phyloP scores from a whole-genome alignment of 495 filamentous ascomycete genomes.

The Amphirosellinia nigrospora region DNA sequence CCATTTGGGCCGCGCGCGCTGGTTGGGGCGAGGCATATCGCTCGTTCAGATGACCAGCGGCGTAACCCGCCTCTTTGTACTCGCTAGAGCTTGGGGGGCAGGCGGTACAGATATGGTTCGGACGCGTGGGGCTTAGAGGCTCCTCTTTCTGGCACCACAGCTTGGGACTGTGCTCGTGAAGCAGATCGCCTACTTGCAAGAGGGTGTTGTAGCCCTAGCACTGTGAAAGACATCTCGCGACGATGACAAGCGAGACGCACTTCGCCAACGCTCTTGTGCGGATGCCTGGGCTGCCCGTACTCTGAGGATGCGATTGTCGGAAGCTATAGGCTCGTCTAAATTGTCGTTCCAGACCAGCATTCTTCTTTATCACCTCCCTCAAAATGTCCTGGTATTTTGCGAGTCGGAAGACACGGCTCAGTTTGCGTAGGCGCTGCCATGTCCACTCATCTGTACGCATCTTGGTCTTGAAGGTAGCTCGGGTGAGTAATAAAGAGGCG shows the following conservation, averaged over 20 bases:
- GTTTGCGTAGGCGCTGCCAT: conserved; percentile 64
- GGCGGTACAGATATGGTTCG: conserved; percentile 59
- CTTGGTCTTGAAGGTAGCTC: conserved; percentile 66
- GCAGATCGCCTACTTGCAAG: conserved; percentile 40
- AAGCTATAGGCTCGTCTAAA: conserved; percentile 55
- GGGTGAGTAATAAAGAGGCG: conserved; percentile 69
- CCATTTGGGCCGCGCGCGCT: conserved; percentile 26
- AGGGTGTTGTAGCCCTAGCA: conserved; percentile 24
- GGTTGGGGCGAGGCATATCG: conserved; percentile 48
- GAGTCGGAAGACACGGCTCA: conserved; percentile 60
- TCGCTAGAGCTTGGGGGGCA: conserved; percentile 29
- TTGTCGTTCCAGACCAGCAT: conserved; percentile 56
- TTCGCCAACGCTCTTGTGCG: conserved; percentile 42
- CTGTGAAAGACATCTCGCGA: conserved; percentile 44
- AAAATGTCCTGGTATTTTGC: conserved; percentile 48
- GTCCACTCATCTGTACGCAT: conserved; percentile 58
- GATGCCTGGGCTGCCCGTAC: conserved; percentile 43
- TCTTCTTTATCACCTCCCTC: conserved; percentile 66
- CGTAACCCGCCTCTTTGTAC: conserved; percentile 46
- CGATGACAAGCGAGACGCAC: conserved; percentile 41
- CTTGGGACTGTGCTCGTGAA: conserved; percentile 45
- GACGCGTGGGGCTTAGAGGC: conserved; percentile 47
- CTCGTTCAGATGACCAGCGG: conserved; percentile 41
- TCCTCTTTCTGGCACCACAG: conserved; percentile 48
- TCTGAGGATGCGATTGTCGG: conserved; percentile 32